A percentile compares a stretch with the other conserved stretches of the same genome.
Conservation (phyloP, 2,329 filamentous ascomycete genomes). For the Plectosphaerella cucumerina region DNA sequence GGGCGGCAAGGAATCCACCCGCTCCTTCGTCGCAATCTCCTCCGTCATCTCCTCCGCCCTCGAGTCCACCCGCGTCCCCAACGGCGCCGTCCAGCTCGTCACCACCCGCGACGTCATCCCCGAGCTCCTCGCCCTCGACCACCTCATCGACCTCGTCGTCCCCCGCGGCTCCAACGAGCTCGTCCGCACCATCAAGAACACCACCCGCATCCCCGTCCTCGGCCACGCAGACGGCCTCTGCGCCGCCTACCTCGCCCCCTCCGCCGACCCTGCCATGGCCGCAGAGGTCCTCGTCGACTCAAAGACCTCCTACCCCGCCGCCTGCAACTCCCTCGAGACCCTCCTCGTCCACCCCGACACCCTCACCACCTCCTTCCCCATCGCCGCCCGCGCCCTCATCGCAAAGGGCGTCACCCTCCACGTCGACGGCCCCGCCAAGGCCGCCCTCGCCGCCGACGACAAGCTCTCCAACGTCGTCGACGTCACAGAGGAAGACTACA, state of each 20-base stretch:
- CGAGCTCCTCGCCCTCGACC: slow-evolving; percentile 79
- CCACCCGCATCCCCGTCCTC: slow-evolving; percentile 90
- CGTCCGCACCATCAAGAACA: slow-evolving; percentile 82
- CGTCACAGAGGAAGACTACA: slow-evolving; percentile 67
- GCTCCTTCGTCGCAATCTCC: slow-evolving; percentile 92
- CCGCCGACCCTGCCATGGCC: slow-evolving; percentile 70
- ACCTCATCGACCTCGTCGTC: slow-evolving; percentile 91
- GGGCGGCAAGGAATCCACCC: slow-evolving; percentile 89
- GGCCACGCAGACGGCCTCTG: slow-evolving; percentile 96
- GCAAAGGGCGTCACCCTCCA: slow-evolving; percentile 75
- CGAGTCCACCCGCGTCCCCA: slow-evolving; percentile 68
- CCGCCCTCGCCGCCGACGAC: slow-evolving; percentile 45
- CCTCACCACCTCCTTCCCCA: slow-evolving; percentile 59
- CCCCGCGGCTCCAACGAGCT: slow-evolving; percentile 88
- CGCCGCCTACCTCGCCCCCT: slow-evolving; percentile 75
- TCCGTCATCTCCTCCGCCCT: slow-evolving; percentile 78
- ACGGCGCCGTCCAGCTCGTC: slow-evolving; percentile 86
- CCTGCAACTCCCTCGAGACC: slow-evolving; percentile 93
- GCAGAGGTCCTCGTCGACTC: slow-evolving; percentile 79
- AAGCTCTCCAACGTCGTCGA: slow-evolving; percentile 49
- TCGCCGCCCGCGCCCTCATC: slow-evolving; percentile 69
- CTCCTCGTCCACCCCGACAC: slow-evolving; percentile 76
- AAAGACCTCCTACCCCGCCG: slow-evolving; percentile 91
- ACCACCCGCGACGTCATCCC: slow-evolving; percentile 88
- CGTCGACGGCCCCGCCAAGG: slow-evolving; percentile 69